A percentile compares a stretch with the other conserved stretches of the same genome.
Evolutionary conservation across 495 filamentous ascomycete species (phyloP).

Genomic region (Aspergillus hancockii): DNA sequence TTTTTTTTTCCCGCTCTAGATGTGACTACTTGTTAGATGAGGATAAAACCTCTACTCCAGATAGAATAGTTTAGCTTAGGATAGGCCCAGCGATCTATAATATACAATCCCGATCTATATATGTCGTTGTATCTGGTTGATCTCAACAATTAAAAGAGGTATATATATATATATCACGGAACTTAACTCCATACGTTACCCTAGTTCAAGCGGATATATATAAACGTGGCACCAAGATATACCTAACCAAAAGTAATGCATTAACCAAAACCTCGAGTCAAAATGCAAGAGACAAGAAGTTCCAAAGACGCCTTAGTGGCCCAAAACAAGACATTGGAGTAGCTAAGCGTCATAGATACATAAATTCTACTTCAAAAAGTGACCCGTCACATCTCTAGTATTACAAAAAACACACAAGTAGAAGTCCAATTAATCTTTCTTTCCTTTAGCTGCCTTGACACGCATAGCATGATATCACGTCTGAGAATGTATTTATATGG

Average conservation of each 20-base stretch:
- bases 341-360: too few relatives aligned
- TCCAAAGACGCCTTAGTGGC: too few relatives aligned
- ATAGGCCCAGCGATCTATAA: neutral
- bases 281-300: too few relatives aligned
- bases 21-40: neutral
- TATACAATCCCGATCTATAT: neutral
- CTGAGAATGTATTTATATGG: neutral
- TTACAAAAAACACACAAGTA: neutral
- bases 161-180: neutral
- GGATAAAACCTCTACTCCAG: neutral
- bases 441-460: neutral
- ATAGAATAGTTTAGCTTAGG: conserved; percentile 1
- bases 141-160: neutral
- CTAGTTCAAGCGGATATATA: too few relatives aligned
- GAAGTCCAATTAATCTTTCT: neutral
- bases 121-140: neutral
- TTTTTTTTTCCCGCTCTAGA: neutral
- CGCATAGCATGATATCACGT: neutral
- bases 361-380: too few relatives aligned
- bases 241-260: too few relatives aligned
- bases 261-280: too few relatives aligned
- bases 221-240: too few relatives aligned
- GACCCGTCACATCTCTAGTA: too few relatives aligned
- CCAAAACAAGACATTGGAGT: too few relatives aligned
- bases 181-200: neutral